Conservation (phyloP, 495 filamentous ascomycete genomes). For the Aspergillus baeticus region DNA sequence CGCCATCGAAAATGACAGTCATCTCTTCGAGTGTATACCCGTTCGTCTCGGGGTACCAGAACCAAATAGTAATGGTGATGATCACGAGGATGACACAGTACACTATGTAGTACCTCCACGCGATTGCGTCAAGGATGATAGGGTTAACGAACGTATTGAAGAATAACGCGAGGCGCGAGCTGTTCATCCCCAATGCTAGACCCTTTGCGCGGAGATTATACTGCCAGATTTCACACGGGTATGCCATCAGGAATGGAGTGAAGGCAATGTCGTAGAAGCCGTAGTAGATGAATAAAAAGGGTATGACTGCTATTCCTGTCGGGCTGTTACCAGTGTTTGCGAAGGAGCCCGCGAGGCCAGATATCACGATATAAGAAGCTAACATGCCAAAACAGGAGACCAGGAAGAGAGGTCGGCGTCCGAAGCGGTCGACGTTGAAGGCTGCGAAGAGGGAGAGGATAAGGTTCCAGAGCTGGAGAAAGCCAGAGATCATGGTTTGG, state of each 20-base stretch:
- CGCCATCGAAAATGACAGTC: slow-evolving; percentile 35
- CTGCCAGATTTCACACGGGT: slow-evolving; percentile 63
- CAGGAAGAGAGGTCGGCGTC: slow-evolving; percentile 57
- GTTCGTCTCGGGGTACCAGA: slow-evolving; percentile 65
- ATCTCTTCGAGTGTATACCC: slow-evolving; percentile 65
- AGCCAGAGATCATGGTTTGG: slow-evolving; percentile 37
- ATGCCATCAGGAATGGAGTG: slow-evolving; percentile 61
- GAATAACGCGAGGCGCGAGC: slow-evolving; percentile 52
- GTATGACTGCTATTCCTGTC: slow-evolving; percentile 53
- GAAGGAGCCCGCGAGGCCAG: slow-evolving; percentile 55
- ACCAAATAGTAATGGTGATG: slow-evolving; percentile 54
- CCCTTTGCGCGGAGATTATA: slow-evolving; percentile 66
- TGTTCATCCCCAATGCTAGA: slow-evolving; percentile 59
- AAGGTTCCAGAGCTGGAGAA: slow-evolving; percentile 36
- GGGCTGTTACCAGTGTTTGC: slow-evolving; percentile 29
- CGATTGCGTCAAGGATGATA: slow-evolving; percentile 46
- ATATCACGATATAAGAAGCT: slow-evolving; percentile 53
- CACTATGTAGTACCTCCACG: slow-evolving; percentile 61
- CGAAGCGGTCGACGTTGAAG: slow-evolving; percentile 52
- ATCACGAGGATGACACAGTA: slow-evolving; percentile 54
- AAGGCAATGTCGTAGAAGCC: slow-evolving; percentile 58
- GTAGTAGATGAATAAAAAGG: slow-evolving; percentile 60
- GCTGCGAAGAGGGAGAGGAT: slow-evolving; percentile 54
- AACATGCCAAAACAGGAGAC: slow-evolving; percentile 55
- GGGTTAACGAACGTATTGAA: slow-evolving; percentile 54